A percentile compares a stretch with the other conserved stretches of the same genome.
phyloP scores from a whole-genome alignment of 1,284 basidiomycete genomes.

The Vanrija humicola region DNA sequence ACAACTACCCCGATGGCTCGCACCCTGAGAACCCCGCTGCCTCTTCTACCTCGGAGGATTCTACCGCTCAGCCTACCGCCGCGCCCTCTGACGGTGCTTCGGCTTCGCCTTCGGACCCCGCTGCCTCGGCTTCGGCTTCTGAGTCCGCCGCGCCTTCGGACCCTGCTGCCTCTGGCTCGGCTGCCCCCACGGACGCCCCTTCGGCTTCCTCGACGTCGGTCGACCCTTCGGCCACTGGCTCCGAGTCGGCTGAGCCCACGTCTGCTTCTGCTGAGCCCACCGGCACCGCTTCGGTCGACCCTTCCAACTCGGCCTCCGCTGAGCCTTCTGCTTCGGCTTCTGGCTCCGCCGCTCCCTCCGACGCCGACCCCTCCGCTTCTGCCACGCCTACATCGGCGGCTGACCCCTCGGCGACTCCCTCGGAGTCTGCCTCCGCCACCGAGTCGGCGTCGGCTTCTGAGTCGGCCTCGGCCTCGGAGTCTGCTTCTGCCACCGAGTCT shows the following conservation, averaged over 20 bases:
- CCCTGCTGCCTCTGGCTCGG: background rate
- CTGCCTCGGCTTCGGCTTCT: background rate
- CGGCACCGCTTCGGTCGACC: background rate
- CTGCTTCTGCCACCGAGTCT: too few relatives aligned
- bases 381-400: background rate
- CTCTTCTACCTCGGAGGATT: background rate
- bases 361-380: background rate
- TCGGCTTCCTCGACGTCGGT: too few relatives aligned
- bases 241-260: conserved; percentile 2
- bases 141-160: background rate
- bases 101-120: conserved; percentile 1
- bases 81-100: conserved; percentile 1
- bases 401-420: background rate
- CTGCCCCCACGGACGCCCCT: too few relatives aligned
- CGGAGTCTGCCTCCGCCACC: background rate
- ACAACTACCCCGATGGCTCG: conserved; percentile 3
- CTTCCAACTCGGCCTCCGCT: background rate
- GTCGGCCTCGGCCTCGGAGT: too few relatives aligned
- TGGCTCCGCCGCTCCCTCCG: background rate
- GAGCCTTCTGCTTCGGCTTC: background rate
- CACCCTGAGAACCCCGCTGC: background rate
- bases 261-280: background rate
- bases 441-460: background rate
- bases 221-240: background rate
- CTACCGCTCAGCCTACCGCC: background rate